Conservation (phyloP, 257 asterid species). For the Striga asiatica region DNA sequence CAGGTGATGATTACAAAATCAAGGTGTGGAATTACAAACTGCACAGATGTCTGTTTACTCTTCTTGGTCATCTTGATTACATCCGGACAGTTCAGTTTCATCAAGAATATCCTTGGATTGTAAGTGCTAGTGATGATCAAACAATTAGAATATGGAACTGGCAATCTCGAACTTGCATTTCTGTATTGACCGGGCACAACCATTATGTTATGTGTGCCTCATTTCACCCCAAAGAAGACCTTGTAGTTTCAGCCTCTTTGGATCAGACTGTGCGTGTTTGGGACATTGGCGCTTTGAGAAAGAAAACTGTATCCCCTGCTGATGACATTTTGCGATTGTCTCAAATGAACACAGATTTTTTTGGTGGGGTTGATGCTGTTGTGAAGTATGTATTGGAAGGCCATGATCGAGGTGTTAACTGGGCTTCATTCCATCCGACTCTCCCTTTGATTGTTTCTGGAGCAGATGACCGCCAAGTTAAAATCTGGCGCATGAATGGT, state of each 20-base stretch:
- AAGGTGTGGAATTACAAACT: conserved; percentile 95
- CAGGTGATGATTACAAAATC: conserved; percentile 99
- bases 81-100: conserved; percentile 94
- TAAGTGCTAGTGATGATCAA: conserved; percentile 98
- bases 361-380: conserved; percentile 99
- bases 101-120: conserved; percentile 96
- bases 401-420: conserved; percentile 94
- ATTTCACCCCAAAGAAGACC: conserved; percentile 94
- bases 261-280: conserved; percentile 98
- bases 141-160: conserved; percentile 98
- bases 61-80: conserved; percentile 97
- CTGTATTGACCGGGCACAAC: conserved; percentile 95
- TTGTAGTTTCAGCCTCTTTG: conserved; percentile 94
- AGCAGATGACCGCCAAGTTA: conserved; percentile 97
- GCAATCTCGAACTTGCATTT: conserved; percentile 94
- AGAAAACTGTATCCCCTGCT: conserved; percentile 90
- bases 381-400: conserved; percentile 98
- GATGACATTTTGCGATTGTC: conserved; percentile 79
- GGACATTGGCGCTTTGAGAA: conserved; percentile 93
- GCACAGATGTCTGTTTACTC: conserved; percentile 90
- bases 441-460: conserved; percentile 96
- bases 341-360: conserved; percentile 89
- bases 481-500: conserved; percentile 99
- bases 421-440: conserved; percentile 99
- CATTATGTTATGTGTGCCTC: conserved; percentile 98